Evolutionary conservation across 805 yeast species (phyloP), one percentile per base, ranked within the genome.

Genomic region (Cyberlindnera misumaiensis): DNA sequence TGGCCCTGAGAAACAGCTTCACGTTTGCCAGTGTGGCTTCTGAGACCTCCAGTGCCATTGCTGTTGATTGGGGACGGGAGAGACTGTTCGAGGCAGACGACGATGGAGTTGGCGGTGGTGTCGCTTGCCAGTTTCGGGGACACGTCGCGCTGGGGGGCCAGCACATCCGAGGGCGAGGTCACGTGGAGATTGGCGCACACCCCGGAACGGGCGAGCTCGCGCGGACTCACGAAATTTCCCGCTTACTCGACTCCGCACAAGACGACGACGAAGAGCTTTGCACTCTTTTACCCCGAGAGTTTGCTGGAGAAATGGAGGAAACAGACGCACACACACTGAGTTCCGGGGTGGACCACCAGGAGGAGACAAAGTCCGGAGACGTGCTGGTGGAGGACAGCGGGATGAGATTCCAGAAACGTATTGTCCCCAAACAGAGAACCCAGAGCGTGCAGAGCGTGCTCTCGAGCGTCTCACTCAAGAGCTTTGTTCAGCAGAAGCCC

Each of bases 381-480:
- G 39, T 39, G 12, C 40, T 39, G 13, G 36, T 83, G 86, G 61
- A 82, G 78, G 62, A 80, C 73, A 48, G 74, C 68, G 40, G 86
- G 72, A 61, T 83, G 77, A 60, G 73, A 62, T 55, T 77, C 58
- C 58, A 76, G 68, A 68, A 80, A 74, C 49, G 77, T 58, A 90
- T 95, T 70, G 70, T 84, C 4, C 64, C 68, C 4, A 56, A 64
- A 38, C 55, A 58, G 35, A 51, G 70, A 41, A 55, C 65, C 1
- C 66, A 62, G 32, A 60, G 66, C 1, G 64, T 61, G 1, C 71
- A 65, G 45, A 61, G 67, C 29, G 69, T 65, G 9, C 48, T 67
- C 29, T 64, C 69, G 13, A 87, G 64, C 75, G 85, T 72, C 70
- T 88, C 61, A 67, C 75, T 55, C 66, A 62, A 52, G 77, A 59